Conservation (phyloP, 495 filamentous ascomycete species). For the Penicillium argentinense region DNA sequence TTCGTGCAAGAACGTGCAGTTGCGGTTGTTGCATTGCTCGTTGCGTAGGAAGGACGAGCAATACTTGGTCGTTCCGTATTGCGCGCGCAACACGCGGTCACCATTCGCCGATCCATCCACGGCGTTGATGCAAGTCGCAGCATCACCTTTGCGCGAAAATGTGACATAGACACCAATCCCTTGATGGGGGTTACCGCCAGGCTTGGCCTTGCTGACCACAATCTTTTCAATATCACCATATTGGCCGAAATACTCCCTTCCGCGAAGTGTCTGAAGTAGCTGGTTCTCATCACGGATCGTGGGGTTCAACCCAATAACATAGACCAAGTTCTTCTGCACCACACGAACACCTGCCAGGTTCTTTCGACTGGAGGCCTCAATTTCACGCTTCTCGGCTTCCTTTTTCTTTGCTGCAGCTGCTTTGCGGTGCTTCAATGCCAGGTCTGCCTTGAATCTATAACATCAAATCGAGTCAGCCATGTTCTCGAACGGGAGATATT, state of each 20-base stretch:
- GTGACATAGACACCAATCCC: slow-evolving; percentile 97
- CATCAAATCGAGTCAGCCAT: slow-evolving; percentile 4
- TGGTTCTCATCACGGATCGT: slow-evolving; percentile 84
- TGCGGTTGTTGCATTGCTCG: slow-evolving; percentile 88
- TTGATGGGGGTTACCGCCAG: slow-evolving; percentile 66
- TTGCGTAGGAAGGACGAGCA: slow-evolving; percentile 95
- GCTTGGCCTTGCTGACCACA: slow-evolving; percentile 93
- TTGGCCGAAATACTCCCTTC: slow-evolving; percentile 91
- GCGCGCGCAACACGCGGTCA: slow-evolving; percentile 81
- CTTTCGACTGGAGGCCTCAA: slow-evolving; percentile 90
- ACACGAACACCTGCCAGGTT: slow-evolving; percentile 93
- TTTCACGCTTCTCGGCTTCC: slow-evolving; percentile 92
- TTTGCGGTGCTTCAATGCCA: slow-evolving; percentile 86
- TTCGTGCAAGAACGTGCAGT: slow-evolving; percentile 97
- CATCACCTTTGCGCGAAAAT: slow-evolving; percentile 84
- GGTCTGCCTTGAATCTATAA: slow-evolving; percentile 74
- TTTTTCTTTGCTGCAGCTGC: slow-evolving; percentile 89
- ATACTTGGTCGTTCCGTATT: slow-evolving; percentile 98
- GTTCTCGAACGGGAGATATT: not conserved
- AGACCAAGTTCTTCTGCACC: slow-evolving; percentile 97
- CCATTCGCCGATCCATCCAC: slow-evolving; percentile 93
- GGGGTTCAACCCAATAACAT: slow-evolving; percentile 92
- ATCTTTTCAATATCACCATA: slow-evolving; percentile 99
- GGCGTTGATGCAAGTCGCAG: slow-evolving; percentile 80
- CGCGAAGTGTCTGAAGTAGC: slow-evolving; percentile 81